Base-by-base conservation (phyloP, 805 yeast genomes). In the Candida coquimbonensis region DNA sequence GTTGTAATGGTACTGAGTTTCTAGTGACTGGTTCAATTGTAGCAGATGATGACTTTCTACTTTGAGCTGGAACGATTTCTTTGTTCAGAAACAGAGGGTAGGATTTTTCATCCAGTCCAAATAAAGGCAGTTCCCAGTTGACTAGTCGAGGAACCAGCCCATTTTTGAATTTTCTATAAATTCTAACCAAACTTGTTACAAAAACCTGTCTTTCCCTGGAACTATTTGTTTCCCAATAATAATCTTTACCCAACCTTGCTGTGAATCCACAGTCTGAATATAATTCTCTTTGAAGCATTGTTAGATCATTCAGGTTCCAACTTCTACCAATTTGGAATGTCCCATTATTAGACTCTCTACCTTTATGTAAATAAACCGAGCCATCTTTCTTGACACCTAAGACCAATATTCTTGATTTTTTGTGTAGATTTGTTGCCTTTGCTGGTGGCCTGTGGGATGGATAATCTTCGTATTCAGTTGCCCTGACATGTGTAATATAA, bases 291-390 rank as follows among this genome's bases (percentile, higher is more conserved):
- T 80, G 79, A 2, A 90, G 62, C 38, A 64, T 62, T 4, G 70
- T 62, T 51, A 91, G 67, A 54, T 87, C 95, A 49, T 77, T 85
- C 55, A 91, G 67, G 50, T 79, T 81, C 98, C 98, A 90, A 3
- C 95, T 84, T 57, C 96, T 76, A 31, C 98, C 98, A 43, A 90
- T 87, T 64, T 90, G 97, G 55, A 85, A 79, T 1, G 81, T 63
- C 1, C 85, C 82, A 53, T 86, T 85, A 9, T 76, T 69, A 54
- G 84, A 83, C 60, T 79, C 88, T 56, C 95, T 81, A 2, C 95
- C 96, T 64, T 91, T 90, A 61, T 89, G 96, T 12, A 90, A 55
- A 47, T 81, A 72, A 31, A 86, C 81, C 25, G 83, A 66, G 0
- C 91, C 91, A 7, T 81, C 73, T 40, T 75, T 70, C 58, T 83